phyloP scores from a whole-genome alignment of 1,284 basidiomycete genomes.

The Sparassis latifolia region DNA sequence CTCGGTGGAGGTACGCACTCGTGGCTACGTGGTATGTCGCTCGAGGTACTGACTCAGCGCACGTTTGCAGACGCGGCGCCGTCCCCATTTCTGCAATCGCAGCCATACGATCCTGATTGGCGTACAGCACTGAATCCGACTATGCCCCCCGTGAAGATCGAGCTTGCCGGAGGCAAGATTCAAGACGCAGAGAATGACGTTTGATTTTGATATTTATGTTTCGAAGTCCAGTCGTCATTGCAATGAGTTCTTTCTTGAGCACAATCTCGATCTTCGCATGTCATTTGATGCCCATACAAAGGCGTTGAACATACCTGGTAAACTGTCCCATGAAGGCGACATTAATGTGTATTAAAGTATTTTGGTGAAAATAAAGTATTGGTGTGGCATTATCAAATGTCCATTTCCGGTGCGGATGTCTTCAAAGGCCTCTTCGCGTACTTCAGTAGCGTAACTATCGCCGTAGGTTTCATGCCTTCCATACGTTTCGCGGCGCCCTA shows the following conservation, averaged over 20 bases:
- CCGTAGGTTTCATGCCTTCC: conserved; percentile 82
- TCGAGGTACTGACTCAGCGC: neutral
- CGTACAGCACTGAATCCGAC: conserved; percentile 5
- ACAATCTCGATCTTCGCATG: no score
- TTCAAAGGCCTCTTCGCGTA: conserved; percentile 33
- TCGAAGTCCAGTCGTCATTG: no score
- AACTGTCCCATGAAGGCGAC: no score
- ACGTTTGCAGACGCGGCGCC: conserved; percentile 3
- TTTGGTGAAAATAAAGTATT: no score
- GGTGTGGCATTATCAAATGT: no score
- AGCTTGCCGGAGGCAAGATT: conserved; percentile 1
- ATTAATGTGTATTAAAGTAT: no score
- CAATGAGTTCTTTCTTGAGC: no score
- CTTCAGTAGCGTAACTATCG: conserved; percentile 56
- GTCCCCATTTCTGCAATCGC: neutral
- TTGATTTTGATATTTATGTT: neutral
- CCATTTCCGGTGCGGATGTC: no score
- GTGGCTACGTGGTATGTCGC: neutral
- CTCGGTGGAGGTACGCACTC: conserved; percentile 8
- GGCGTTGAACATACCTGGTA: no score
- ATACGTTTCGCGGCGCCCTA: conserved; percentile 82
- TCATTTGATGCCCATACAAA: no score
- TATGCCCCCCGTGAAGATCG: conserved; percentile 1
- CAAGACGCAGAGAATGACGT: conserved; percentile 10
- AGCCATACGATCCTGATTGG: conserved; percentile 11